Evolutionary conservation across 2,329 filamentous ascomycete genomes (phyloP), one percentile per base, ranked within the genome.

Genomic region (Aspergillus sp.): DNA sequence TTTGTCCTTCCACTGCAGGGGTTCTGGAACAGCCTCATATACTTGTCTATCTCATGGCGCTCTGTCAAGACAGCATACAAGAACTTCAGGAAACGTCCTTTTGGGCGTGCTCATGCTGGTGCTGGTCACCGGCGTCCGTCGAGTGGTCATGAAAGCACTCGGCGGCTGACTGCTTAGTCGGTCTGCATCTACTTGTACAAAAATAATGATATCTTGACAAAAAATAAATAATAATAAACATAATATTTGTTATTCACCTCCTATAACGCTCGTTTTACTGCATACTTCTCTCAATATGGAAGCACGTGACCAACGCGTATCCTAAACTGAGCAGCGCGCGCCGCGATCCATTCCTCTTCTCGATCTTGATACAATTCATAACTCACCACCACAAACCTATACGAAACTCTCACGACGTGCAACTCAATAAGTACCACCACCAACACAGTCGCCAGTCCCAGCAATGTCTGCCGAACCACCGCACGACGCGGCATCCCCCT

Each of bases 1-100:
- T 83, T 92, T 46, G 91, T 95, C 1, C 82, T 96, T 8, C 91
- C 92, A 0, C 82, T 93, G 0, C 92, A 96, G 72, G 92, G 92
- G 0, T 91, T 93, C 70, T 95, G 91, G 91, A 96, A 96, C 73
- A 86, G 88, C 19, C 75, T 91, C 61, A 92, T 96, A 67, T 96
- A 95, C 76, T 77, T 87, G 17, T 83, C 85, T 11, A 92, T 90
- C 1, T 91, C 89, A 6, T 86, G 87, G 82, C 77, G 84, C 54
- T 88, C 88, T 0, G 88, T 87, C 71, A 83, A 83, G 71, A 15
- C 52, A 15, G 43, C 53, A n/a, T 63, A 60, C 53, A 19, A n/a
- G 17, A 30, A 58, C 19, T 23, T 62, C 38, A 49, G 57, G 45
- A 49, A 30, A 28, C 11, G 30, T 17, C 13, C n/a, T 25, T 53